Evolutionary conservation across 768 basidiomycete genomes (phyloP).

Genomic region (Pisolithus microcarpus): DNA sequence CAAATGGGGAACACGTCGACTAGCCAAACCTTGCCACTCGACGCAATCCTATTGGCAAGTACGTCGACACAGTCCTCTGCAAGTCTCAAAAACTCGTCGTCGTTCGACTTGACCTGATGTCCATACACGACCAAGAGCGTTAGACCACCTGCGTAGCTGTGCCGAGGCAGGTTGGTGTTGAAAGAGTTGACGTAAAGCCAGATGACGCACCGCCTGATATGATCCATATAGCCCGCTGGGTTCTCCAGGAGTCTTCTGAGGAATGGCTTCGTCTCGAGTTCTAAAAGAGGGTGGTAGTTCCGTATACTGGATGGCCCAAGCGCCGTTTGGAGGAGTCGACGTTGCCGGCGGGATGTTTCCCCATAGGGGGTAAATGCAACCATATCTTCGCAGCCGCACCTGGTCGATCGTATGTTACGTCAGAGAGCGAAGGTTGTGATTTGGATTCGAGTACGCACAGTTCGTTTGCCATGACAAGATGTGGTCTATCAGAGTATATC

Average conservation of each 20-base stretch:
- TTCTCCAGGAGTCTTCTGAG: slow-evolving; percentile 46
- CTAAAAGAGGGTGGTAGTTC: slow-evolving; percentile 50
- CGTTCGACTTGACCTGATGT: slow-evolving; percentile 35
- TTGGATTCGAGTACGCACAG: slow-evolving; percentile 38
- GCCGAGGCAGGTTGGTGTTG: slow-evolving; percentile 8
- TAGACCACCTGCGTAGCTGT: slow-evolving; percentile 45
- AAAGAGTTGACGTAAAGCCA: no score
- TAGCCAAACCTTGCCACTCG: slow-evolving; percentile 37
- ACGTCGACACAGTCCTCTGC: slow-evolving; percentile 37
- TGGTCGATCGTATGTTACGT: slow-evolving; percentile 12
- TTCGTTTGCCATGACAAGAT: slow-evolving; percentile 62
- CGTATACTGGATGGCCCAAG: slow-evolving; percentile 48
- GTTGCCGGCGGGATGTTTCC: slow-evolving; percentile 55
- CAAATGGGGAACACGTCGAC: slow-evolving; percentile 33
- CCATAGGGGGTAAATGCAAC: slow-evolving; percentile 64
- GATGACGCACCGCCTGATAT: slow-evolving; percentile 27
- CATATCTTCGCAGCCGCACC: slow-evolving; percentile 63
- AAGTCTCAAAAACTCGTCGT: slow-evolving; percentile 36
- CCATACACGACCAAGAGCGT: slow-evolving; percentile 60
- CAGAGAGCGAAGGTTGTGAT: neutral
- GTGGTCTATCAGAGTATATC: slow-evolving; percentile 71
- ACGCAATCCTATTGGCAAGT: slow-evolving; percentile 38
- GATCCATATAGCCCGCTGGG: slow-evolving; percentile 29
- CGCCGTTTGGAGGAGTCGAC: slow-evolving; percentile 60
- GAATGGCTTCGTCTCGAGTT: slow-evolving; percentile 50